These are phyloP conservation scores for Curvularia hawaiiensis DNA, from an alignment of 2,329 filamentous ascomycete genomes.

Conservation along the genomic window DNA sequence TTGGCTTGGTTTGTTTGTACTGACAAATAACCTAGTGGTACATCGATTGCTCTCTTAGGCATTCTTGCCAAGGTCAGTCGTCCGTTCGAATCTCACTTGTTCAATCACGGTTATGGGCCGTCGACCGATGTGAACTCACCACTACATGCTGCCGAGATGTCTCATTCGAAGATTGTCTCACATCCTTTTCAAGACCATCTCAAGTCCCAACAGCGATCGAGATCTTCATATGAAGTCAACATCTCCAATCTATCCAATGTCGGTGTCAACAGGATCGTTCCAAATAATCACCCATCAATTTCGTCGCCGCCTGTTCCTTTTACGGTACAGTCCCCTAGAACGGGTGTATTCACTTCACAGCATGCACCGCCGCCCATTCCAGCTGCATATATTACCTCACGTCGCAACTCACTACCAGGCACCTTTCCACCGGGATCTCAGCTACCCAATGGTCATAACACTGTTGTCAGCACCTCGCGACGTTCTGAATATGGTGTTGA, in stretches of 20 bases:
- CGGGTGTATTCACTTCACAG: slow-evolving; percentile 37
- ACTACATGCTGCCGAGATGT: slow-evolving; percentile 19
- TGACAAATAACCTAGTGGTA: slow-evolving; percentile 28
- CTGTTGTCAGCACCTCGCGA: slow-evolving; percentile 25
- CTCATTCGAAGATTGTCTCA: slow-evolving; percentile 11
- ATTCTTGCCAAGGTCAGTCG: slow-evolving; percentile 41
- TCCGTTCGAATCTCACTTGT: slow-evolving; percentile 46
- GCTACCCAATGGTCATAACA: slow-evolving; percentile 18
- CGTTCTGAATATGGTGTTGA: slow-evolving; percentile 23
- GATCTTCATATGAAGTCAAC: too few species aligned
- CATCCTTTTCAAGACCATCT: neutral
- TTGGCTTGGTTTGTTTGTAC: neutral
- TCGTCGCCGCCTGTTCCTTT: neutral
- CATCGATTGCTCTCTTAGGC: slow-evolving; percentile 41
- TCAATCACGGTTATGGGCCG: slow-evolving; percentile 31
- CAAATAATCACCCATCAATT: neutral
- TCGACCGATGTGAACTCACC: slow-evolving; percentile 16
- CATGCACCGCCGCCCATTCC: slow-evolving; percentile 38
- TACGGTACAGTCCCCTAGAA: neutral
- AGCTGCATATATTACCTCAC: slow-evolving; percentile 23
- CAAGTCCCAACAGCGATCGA: neutral
- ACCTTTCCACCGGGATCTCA: slow-evolving; percentile 19
- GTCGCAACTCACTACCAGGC: slow-evolving; percentile 21
- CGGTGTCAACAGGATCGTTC: too few species aligned
- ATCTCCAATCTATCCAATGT: neutral